A percentile compares a stretch with the other conserved stretches of the same genome.
These are phyloP conservation scores for Solanum virginianum DNA, from an alignment of 257 asterid genomes.

Conservation along the genomic window DNA sequence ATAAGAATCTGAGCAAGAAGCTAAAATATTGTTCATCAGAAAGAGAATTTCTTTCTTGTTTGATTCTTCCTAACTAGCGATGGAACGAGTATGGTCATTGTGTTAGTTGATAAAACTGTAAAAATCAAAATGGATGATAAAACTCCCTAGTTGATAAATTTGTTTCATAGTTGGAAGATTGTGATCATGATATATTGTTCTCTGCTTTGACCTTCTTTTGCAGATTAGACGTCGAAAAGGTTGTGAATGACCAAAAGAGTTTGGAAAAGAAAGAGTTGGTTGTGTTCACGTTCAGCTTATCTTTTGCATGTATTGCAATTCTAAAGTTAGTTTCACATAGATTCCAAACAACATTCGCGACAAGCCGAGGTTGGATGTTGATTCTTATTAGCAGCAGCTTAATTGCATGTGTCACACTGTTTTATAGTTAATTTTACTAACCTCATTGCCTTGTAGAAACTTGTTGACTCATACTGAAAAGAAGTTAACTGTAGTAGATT, in stretches of 20 bases:
- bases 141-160: too few species aligned
- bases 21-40: neutral
- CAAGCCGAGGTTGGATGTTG: conserved; percentile 53
- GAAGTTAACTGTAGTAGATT: neutral
- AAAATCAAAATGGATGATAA: neutral
- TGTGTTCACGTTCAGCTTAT: conserved; percentile 36
- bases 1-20: neutral
- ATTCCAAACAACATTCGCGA: conserved; percentile 11
- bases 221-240: conserved; percentile 72
- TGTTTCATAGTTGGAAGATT: neutral
- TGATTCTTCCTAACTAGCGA: neutral
- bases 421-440: conserved; percentile 11
- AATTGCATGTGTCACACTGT: conserved; percentile 51
- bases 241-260: conserved; percentile 39
- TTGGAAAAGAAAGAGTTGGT: conserved; percentile 62
- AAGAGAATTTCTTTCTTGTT: neutral
- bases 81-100: neutral
- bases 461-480: neutral
- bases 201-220: neutral
- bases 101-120: neutral
- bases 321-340: conserved; percentile 24
- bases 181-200: neutral
- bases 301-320: conserved; percentile 44
- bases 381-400: conserved; percentile 55
- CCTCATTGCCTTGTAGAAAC: neutral